Conservation (phyloP, 169 alveolate species). For the Theileria parva region DNA sequence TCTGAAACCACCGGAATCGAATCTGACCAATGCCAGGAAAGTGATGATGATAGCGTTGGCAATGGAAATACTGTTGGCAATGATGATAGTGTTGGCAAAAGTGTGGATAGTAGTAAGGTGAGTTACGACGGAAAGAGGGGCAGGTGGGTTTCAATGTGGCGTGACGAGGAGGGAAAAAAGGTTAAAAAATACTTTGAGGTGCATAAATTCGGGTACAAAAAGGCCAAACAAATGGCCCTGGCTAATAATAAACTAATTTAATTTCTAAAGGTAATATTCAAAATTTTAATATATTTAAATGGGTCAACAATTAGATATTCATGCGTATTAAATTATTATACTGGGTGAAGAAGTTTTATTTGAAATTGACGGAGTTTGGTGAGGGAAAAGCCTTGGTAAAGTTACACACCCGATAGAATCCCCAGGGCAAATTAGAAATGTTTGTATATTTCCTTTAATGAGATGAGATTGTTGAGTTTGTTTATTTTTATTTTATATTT, state of each 20-base stretch:
- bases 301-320: too few species aligned
- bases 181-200: slow-evolving; percentile 74
- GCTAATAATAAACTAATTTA: not conserved
- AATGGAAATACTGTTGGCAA: too few species aligned
- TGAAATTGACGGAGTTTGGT: slow-evolving; percentile 14
- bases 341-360: too few species aligned
- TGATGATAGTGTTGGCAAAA: too few species aligned
- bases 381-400: not conserved
- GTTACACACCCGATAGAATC: slow-evolving; percentile 47
- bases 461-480: not conserved
- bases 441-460: not conserved
- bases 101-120: slow-evolving; percentile 63
- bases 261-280: too few species aligned
- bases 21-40: not conserved
- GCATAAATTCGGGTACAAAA: slow-evolving; percentile 68
- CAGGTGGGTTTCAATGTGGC: slow-evolving; percentile 80
- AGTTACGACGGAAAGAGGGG: slow-evolving; percentile 74
- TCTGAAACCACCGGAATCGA: slow-evolving; percentile 2
- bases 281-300: slow-evolving; percentile 25
- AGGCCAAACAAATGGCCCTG: slow-evolving; percentile 77
- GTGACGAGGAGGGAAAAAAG: slow-evolving; percentile 71
- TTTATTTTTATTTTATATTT: slow-evolving; percentile 4
- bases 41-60: not conserved
- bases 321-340: too few species aligned
- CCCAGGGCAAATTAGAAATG: not conserved